Evolutionary conservation across 441 rosid genomes (phyloP).

Genomic region (Corymbia citriodora): DNA sequence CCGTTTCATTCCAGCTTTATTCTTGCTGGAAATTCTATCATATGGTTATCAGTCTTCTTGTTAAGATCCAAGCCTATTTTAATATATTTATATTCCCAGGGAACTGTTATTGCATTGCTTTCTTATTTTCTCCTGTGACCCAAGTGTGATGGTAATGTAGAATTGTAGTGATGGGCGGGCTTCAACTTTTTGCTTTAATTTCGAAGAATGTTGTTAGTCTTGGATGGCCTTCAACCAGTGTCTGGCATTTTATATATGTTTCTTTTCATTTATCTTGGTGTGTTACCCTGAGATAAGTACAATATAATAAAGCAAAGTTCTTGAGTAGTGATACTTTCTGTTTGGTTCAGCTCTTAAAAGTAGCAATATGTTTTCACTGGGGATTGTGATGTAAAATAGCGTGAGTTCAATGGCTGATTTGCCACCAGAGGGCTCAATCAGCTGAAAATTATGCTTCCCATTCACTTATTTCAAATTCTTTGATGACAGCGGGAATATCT

Average conservation of each 20-base stretch:
- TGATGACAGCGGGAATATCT: not conserved
- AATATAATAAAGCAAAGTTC: not conserved
- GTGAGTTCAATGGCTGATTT: not conserved
- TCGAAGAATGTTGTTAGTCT: not conserved
- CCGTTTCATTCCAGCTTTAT: not conserved
- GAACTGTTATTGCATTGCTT: not conserved
- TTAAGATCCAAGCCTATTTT: not conserved
- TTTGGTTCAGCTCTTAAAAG: not conserved
- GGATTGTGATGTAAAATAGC: not conserved
- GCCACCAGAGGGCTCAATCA: not conserved
- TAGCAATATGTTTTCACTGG: not conserved
- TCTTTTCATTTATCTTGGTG: not conserved
- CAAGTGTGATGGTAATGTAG: not conserved
- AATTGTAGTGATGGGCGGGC: not conserved
- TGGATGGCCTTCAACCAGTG: not conserved
- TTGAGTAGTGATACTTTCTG: not conserved
- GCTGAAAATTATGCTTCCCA: not conserved
- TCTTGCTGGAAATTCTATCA: not conserved
- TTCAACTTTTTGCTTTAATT: not conserved
- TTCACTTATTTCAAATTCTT: not conserved
- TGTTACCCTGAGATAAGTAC: not conserved
- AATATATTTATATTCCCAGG: not conserved
- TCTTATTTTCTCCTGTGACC: not conserved
- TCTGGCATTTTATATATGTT: not conserved
- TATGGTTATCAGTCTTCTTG: not conserved